A percentile compares a stretch with the other conserved stretches of the same genome.
phyloP scores from a whole-genome alignment of 805 yeast species.

The Zygosaccharomyces lentus region DNA sequence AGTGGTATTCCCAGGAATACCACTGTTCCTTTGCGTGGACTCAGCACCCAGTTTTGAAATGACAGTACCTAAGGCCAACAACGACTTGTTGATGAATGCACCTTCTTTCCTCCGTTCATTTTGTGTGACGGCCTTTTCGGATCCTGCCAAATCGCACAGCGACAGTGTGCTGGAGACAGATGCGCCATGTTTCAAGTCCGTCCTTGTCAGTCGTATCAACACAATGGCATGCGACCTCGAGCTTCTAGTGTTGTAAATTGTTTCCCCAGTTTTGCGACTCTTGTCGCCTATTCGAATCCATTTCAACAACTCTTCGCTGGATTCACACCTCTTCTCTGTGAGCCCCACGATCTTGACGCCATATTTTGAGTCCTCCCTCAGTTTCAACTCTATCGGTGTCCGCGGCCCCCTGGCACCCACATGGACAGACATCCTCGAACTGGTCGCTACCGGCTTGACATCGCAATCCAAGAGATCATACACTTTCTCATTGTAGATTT shows the following conservation, averaged over 20 bases:
- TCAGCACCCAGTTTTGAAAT: constrained; percentile 65
- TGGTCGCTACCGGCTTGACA: constrained; percentile 4
- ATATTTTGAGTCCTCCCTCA: constrained; percentile 67
- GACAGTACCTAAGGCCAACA: constrained; percentile 88
- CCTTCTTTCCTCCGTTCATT: constrained; percentile 89
- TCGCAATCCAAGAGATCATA: constrained; percentile 57
- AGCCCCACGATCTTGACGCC: constrained; percentile 79
- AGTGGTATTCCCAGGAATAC: constrained; percentile 22
- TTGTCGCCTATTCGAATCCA: constrained; percentile 66
- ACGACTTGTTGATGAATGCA: constrained; percentile 83
- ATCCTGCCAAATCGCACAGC: constrained; percentile 93
- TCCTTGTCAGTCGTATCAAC: constrained; percentile 53
- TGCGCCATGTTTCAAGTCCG: constrained; percentile 39
- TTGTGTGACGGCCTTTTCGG: constrained; percentile 71
- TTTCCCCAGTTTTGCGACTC: constrained; percentile 75
- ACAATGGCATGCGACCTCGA: constrained; percentile 92
- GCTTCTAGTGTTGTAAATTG: constrained; percentile 82
- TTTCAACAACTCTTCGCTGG: constrained; percentile 56
- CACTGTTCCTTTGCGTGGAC: constrained; percentile 20
- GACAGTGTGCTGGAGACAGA: constrained; percentile 58
- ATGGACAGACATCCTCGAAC: constrained; percentile 15
- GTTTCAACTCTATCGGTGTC: constrained; percentile 52
- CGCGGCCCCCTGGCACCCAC: constrained; percentile 8
- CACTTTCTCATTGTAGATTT: constrained; percentile 85
- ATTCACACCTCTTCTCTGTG: constrained; percentile 52